These are phyloP conservation scores for Rhodomyrtus psidioides DNA, from an alignment of 441 rosid genomes.

Conservation along the genomic window DNA sequence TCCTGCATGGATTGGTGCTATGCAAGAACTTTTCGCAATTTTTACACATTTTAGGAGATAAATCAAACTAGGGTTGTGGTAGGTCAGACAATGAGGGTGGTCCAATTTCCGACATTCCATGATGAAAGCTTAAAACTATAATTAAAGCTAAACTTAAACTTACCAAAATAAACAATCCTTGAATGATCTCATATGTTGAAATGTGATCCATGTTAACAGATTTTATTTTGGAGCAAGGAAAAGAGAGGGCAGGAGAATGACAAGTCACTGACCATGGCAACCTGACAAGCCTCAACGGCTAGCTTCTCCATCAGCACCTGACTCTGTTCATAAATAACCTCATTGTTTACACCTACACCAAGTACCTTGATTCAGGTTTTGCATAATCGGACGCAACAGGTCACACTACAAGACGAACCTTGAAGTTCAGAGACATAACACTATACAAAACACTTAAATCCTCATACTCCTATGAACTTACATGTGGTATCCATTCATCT, in stretches of 20 bases:
- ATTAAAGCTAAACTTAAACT: neutral
- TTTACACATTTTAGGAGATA: neutral
- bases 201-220: neutral
- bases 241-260: neutral
- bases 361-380: neutral
- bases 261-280: slow-evolving; percentile 55
- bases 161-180: neutral
- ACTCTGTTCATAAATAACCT: slow-evolving; percentile 47
- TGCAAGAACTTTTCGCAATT: neutral
- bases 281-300: slow-evolving; percentile 67
- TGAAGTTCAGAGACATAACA: neutral
- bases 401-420: neutral
- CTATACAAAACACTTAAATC: neutral
- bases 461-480: neutral
- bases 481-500: neutral
- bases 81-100: neutral
- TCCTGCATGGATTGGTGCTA: neutral
- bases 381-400: neutral
- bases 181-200: neutral
- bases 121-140: neutral
- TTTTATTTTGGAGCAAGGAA: neutral
- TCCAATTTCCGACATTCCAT: neutral
- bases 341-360: slow-evolving; percentile 47
- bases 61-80: neutral
- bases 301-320: slow-evolving; percentile 71